phyloP scores from a whole-genome alignment of 2,329 filamentous ascomycete species.

The Fusarium multiceps region DNA sequence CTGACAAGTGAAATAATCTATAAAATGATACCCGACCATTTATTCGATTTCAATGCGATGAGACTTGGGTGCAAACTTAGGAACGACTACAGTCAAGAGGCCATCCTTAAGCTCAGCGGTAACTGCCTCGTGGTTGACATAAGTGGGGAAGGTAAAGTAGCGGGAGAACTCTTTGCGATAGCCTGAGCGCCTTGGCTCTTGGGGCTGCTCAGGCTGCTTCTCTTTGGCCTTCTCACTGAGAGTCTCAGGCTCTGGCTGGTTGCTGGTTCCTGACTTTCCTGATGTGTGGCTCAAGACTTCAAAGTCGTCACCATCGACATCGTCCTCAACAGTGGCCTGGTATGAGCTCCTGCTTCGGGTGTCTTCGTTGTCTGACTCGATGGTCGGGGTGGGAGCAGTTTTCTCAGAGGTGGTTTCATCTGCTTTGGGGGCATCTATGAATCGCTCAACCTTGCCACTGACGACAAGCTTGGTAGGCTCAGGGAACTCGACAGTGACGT shows the following conservation, averaged over 20 bases:
- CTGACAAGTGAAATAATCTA: too few relatives aligned
- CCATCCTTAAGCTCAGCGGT: constrained; percentile 55
- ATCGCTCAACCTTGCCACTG: constrained; percentile 72
- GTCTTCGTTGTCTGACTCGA: constrained; percentile 13
- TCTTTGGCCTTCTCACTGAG: constrained; percentile 1
- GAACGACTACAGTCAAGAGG: background rate
- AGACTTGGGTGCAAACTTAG: background rate
- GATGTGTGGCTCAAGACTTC: constrained; percentile 21
- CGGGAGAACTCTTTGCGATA: constrained; percentile 68
- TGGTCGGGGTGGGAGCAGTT: background rate
- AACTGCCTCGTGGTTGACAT: constrained; percentile 69
- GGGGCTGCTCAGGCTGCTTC: background rate
- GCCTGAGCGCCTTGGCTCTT: constrained; percentile 51
- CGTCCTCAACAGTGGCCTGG: constrained; percentile 25
- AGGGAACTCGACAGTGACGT: constrained; percentile 79
- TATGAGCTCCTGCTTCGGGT: constrained; percentile 27
- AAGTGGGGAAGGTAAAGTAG: constrained; percentile 71
- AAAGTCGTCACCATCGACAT: constrained; percentile 24
- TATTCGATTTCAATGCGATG: background rate
- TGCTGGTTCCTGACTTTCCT: constrained; percentile 9
- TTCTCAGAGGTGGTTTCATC: background rate
- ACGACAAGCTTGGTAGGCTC: constrained; percentile 76
- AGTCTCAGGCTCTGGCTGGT: background rate
- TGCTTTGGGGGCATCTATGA: constrained; percentile 48
- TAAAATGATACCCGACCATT: background rate